Evolutionary conservation across 2,329 filamentous ascomycete species (phyloP).

Genomic region (Canariomyces notabilis): DNA sequence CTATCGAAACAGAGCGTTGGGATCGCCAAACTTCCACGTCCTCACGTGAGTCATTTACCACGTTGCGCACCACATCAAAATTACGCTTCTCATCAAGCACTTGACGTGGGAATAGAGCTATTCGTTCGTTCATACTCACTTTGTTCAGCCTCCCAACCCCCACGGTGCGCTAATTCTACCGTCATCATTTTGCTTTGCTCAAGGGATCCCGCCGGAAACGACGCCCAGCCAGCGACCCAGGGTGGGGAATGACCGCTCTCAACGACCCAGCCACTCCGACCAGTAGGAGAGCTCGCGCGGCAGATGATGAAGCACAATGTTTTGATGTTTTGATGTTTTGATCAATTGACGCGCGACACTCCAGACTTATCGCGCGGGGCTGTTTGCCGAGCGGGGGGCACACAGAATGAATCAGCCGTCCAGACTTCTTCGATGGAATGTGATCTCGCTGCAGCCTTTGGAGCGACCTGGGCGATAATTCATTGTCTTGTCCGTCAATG

Average conservation of each 20-base stretch:
- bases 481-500: too few species aligned
- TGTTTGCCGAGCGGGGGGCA: conserved; percentile 7
- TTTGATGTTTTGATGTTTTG: conserved; percentile 25
- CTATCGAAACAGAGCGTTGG: background rate
- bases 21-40: conserved; percentile 14
- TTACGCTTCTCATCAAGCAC: background rate
- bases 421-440: background rate
- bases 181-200: background rate
- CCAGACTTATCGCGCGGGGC: conserved; percentile 3
- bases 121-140: background rate
- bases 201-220: background rate
- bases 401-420: conserved; percentile 1
- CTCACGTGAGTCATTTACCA: conserved; percentile 19
- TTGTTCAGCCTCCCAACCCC: background rate
- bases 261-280: conserved; percentile 17
- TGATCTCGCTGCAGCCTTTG: too few species aligned
- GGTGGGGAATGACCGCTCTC: conserved; percentile 12
- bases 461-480: too few species aligned
- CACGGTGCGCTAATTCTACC: background rate
- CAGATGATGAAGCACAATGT: conserved; percentile 20
- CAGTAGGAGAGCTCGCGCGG: conserved; percentile 26
- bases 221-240: background rate
- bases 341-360: conserved; percentile 14
- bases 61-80: background rate
- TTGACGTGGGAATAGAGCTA: background rate